phyloP scores from a whole-genome alignment of 163 green algal species.

The Trebouxia gelatinosa region DNA sequence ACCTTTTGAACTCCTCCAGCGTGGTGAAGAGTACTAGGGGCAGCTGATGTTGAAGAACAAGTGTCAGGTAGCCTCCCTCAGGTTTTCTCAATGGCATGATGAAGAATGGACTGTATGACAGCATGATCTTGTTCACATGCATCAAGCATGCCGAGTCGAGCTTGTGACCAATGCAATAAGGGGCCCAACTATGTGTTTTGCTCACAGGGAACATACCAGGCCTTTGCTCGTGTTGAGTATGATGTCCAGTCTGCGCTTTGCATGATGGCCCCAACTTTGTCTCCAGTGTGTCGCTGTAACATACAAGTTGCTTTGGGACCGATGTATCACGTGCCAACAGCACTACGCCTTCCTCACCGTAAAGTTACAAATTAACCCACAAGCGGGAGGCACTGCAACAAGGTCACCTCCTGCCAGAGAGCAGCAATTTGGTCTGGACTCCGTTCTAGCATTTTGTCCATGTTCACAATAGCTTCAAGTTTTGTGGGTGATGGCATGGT shows the following conservation, averaged over 20 bases:
- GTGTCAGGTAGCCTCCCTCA: conserved; percentile 14
- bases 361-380: background rate
- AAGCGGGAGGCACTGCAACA: background rate
- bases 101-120: conserved; percentile 15
- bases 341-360: too few relatives aligned
- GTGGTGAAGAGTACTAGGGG: conserved; percentile 24
- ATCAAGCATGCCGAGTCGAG: background rate
- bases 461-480: conserved; percentile 11
- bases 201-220: conserved; percentile 5
- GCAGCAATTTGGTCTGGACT: conserved; percentile 8
- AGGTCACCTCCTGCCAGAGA: conserved; percentile 16
- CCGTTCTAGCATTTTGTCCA: conserved; percentile 20
- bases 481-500: conserved; percentile 15
- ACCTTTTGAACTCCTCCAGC: conserved; percentile 12
- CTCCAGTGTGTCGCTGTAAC: background rate
- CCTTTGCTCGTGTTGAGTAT: conserved; percentile 9
- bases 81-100: conserved; percentile 5
- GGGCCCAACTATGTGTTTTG: background rate
- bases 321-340: too few relatives aligned
- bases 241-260: conserved; percentile 12
- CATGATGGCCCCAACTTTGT: conserved; percentile 15
- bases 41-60: conserved; percentile 17
- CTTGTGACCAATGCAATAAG: background rate
- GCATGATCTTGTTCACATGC: background rate
- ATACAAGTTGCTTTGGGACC: background rate